Evolutionary conservation across 139 green algal species (phyloP).

Genomic region (Deuterostichococcus epilithicus): DNA sequence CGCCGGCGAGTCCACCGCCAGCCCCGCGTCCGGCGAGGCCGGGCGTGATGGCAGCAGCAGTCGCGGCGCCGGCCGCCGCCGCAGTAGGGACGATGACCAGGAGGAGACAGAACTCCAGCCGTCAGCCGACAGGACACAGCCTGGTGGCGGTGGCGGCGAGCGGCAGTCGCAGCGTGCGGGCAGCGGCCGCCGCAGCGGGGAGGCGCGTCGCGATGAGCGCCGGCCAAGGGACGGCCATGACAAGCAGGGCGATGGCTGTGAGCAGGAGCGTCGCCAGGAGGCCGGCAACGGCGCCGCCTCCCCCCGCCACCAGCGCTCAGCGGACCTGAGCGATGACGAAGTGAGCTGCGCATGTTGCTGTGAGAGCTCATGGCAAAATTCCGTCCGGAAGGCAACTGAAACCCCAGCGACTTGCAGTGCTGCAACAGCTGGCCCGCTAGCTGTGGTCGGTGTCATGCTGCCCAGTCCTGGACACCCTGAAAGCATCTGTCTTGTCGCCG

Average conservation of each 20-base stretch:
- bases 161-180: not conserved
- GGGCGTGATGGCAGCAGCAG: not conserved
- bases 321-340: not conserved
- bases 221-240: no score
- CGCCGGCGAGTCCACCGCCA: slow-evolving; percentile 7
- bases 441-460: no score
- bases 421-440: no score
- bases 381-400: no score
- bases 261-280: not conserved
- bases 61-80: slow-evolving; percentile 6
- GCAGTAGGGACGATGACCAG: no score
- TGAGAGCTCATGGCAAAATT: no score
- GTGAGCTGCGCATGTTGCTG: not conserved
- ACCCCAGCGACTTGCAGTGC: no score
- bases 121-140: no score
- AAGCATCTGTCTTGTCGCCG: no score
- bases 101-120: no score
- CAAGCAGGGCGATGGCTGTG: not conserved
- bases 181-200: slow-evolving; percentile 15
- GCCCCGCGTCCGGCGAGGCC: slow-evolving; percentile 1
- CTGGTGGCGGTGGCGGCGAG: slow-evolving; percentile 15
- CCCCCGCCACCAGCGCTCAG: not conserved
- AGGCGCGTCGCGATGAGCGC: no score
- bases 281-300: slow-evolving; percentile 8
- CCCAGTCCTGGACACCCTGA: no score